These are phyloP conservation scores for Penicillium sp. DNA, from an alignment of 2,329 filamentous ascomycete species.

Conservation along the genomic window DNA sequence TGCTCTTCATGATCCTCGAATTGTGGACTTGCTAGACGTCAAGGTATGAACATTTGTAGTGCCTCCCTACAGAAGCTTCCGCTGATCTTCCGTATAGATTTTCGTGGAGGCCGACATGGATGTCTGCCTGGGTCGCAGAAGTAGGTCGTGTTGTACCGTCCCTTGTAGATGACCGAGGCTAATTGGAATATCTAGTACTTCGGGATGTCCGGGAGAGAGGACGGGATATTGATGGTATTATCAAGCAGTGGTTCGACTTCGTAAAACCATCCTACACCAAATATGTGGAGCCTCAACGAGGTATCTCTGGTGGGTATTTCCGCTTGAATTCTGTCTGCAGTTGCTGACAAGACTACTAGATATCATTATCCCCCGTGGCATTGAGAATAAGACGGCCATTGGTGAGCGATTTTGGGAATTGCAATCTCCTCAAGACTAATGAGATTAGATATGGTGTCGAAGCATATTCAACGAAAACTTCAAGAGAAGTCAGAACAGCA, in stretches of 20 bases:
- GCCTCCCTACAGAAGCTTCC: background rate
- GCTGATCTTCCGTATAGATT: constrained; percentile 49
- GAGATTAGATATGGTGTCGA: constrained; percentile 72
- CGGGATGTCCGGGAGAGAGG: constrained; percentile 86
- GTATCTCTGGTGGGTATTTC: constrained; percentile 61
- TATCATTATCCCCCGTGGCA: constrained; percentile 88
- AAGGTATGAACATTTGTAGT: constrained; percentile 52
- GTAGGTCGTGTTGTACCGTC: constrained; percentile 49
- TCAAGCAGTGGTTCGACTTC: constrained; percentile 96
- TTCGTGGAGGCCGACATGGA: constrained; percentile 96
- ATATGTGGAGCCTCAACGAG: constrained; percentile 86
- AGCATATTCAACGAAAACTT: constrained; percentile 84
- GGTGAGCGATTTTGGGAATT: constrained; percentile 22
- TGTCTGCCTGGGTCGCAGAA: constrained; percentile 80
- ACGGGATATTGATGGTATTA: constrained; percentile 86
- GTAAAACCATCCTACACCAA: constrained; percentile 96
- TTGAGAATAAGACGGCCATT: constrained; percentile 92
- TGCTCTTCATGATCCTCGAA: constrained; percentile 79
- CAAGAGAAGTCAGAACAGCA: constrained; percentile 80
- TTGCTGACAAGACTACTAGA: constrained; percentile 48
- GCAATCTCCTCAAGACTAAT: constrained; percentile 13
- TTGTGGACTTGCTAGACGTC: constrained; percentile 83
- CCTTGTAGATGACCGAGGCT: background rate
- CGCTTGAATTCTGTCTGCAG: background rate
- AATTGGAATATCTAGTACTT: constrained; percentile 51